Evolutionary conservation across 2,329 filamentous ascomycete species (phyloP).

Genomic region (Dactylonectria macrodidyma): DNA sequence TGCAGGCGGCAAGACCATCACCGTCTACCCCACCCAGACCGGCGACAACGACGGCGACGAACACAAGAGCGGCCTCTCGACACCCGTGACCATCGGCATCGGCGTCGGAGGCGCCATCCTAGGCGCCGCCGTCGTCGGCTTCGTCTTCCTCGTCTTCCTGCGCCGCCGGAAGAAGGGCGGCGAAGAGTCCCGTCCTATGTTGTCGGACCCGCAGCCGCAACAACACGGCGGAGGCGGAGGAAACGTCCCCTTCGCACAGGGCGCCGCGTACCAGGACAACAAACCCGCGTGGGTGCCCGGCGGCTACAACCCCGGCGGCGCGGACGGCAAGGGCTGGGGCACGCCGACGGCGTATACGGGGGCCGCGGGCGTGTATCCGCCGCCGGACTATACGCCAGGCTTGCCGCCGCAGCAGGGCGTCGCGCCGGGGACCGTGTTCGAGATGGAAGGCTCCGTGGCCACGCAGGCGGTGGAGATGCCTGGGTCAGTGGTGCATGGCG

Average conservation of each 20-base stretch:
- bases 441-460: slow-evolving; percentile 43
- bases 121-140: slow-evolving; percentile 48
- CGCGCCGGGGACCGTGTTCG: slow-evolving; percentile 21
- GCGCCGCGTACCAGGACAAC: slow-evolving; percentile 27
- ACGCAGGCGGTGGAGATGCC: slow-evolving; percentile 20
- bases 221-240: slow-evolving; percentile 33
- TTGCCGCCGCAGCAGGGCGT: background rate
- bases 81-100: slow-evolving; percentile 57
- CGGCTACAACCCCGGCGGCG: slow-evolving; percentile 11
- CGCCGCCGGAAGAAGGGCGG: slow-evolving; percentile 47
- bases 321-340: slow-evolving; percentile 20
- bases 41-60: slow-evolving; percentile 5
- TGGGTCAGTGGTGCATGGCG: slow-evolving; percentile 9
- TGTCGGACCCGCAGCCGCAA: slow-evolving; percentile 25
- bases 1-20: slow-evolving; percentile 30
- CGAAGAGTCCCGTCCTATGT: slow-evolving; percentile 52
- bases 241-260: slow-evolving; percentile 22
- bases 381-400: slow-evolving; percentile 26
- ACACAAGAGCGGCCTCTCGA: slow-evolving; percentile 49
- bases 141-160: slow-evolving; percentile 45
- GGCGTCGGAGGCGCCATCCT: slow-evolving; percentile 54
- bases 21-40: slow-evolving; percentile 32
- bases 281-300: slow-evolving; percentile 1
- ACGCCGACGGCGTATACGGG: slow-evolving; percentile 22
- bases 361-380: background rate